A percentile compares a stretch with the other conserved stretches of the same genome.
Evolutionary conservation across 345 rosid species (phyloP).

Genomic region (Populus tremula): DNA sequence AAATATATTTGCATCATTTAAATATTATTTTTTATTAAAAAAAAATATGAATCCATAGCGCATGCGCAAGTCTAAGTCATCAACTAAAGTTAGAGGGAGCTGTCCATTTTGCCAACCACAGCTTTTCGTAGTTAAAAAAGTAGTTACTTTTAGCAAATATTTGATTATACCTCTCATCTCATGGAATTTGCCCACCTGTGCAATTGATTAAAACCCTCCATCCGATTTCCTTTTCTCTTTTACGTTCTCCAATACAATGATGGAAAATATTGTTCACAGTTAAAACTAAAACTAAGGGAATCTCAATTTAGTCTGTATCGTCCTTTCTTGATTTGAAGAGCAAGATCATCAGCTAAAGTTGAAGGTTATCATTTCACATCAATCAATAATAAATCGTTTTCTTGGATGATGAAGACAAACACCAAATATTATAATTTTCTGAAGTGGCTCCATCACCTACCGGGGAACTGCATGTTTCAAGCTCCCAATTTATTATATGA

Average conservation of each 20-base stretch:
- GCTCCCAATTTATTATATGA: neutral
- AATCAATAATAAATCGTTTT: too few species aligned
- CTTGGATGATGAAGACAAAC: neutral
- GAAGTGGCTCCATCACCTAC: constrained; percentile 21
- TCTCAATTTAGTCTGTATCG: neutral
- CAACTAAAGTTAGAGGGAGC: neutral
- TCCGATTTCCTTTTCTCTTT: neutral
- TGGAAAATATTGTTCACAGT: neutral
- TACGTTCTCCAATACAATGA: too few species aligned
- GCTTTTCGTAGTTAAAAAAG: neutral
- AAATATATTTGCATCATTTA: too few species aligned
- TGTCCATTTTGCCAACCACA: neutral
- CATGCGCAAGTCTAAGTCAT: neutral
- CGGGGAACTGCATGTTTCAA: neutral
- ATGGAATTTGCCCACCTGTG: neutral
- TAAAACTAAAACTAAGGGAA: too few species aligned
- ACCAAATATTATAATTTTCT: constrained; percentile 1
- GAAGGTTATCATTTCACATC: too few species aligned
- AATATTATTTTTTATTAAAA: too few species aligned
- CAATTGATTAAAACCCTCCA: neutral
- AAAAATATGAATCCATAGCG: too few species aligned
- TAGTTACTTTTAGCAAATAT: neutral
- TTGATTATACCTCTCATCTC: too few species aligned
- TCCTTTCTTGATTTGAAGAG: too few species aligned
- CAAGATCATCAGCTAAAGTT: too few species aligned